Conservation (phyloP, 129 eudicot genomes). For the Centella asiatica region DNA sequence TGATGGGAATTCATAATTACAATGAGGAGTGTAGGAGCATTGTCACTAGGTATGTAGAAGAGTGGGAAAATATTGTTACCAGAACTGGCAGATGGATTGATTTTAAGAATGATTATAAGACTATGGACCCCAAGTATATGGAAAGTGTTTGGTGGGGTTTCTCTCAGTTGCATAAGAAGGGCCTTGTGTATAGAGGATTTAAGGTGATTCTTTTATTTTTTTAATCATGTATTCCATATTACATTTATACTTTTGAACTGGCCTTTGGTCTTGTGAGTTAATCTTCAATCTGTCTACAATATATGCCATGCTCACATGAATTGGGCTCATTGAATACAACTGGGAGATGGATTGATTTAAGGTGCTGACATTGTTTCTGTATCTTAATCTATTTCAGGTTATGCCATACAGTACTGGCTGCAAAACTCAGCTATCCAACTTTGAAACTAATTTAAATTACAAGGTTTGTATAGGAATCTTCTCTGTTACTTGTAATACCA, state of each 20-base stretch:
- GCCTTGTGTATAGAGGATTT: conserved; percentile 70
- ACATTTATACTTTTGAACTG: too few relatives aligned
- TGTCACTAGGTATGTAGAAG: conserved; percentile 67
- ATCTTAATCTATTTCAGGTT: conserved; percentile 35
- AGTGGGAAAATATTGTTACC: conserved; percentile 65
- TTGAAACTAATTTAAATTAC: conserved; percentile 61
- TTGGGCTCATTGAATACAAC: too few relatives aligned
- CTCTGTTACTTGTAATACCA: not conserved
- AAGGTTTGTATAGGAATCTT: conserved; percentile 29
- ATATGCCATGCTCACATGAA: too few relatives aligned
- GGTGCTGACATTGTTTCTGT: not conserved
- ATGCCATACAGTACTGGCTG: conserved; percentile 88
- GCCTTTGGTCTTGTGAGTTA: too few relatives aligned
- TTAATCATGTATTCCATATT: too few relatives aligned
- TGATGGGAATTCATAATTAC: conserved; percentile 72
- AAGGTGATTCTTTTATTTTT: conserved; percentile 65
- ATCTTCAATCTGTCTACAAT: too few relatives aligned
- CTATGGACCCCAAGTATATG: conserved; percentile 66
- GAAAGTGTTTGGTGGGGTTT: conserved; percentile 78
- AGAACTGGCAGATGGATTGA: conserved; percentile 69
- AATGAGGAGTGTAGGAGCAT: conserved; percentile 84
- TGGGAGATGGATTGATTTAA: too few relatives aligned
- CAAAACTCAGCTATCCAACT: conserved; percentile 67
- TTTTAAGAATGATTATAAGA: conserved; percentile 55
- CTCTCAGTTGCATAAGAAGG: conserved; percentile 46